Conservation (phyloP, 2,329 filamentous ascomycete genomes). For the Talaromyces sp. region DNA sequence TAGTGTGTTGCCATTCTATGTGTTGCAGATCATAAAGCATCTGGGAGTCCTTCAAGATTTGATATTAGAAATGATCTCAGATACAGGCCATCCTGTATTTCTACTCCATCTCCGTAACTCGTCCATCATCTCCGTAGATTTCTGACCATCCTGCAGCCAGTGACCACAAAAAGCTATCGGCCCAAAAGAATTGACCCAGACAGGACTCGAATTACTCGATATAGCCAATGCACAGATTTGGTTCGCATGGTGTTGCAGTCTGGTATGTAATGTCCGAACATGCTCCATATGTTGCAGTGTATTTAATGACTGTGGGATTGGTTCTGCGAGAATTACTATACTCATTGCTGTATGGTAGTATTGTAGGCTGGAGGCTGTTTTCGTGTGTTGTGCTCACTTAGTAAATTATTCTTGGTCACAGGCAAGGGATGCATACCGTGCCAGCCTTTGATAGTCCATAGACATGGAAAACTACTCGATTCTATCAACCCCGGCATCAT, state of each 20-base stretch:
- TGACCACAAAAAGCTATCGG: slow-evolving; percentile 44
- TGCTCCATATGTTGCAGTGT: slow-evolving; percentile 20
- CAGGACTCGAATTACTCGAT: slow-evolving; percentile 42
- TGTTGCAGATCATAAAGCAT: background rate
- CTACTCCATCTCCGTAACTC: background rate
- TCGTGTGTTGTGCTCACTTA: background rate
- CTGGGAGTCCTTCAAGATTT: background rate
- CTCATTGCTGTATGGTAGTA: slow-evolving; percentile 41
- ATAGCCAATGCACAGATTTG: slow-evolving; percentile 48
- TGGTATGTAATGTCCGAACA: slow-evolving; percentile 9
- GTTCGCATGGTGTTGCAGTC: slow-evolving; percentile 36
- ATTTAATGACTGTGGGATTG: slow-evolving; percentile 2
- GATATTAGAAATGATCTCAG: background rate
- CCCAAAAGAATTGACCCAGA: slow-evolving; percentile 50
- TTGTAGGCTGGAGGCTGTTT: slow-evolving; percentile 43
- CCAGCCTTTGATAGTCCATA: slow-evolving; percentile 43
- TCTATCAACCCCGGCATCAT: slow-evolving; percentile 11
- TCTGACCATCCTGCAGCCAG: background rate
- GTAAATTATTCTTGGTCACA: background rate
- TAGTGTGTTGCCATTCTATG: no score
- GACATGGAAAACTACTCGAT: slow-evolving; percentile 32
- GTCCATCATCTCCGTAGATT: background rate
- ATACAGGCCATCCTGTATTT: background rate
- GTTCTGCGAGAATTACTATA: slow-evolving; percentile 30
- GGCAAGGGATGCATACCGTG: slow-evolving; percentile 36